Base-by-base conservation (phyloP, 495 filamentous ascomycete genomes). In the Aspergillus egyptiacus region DNA sequence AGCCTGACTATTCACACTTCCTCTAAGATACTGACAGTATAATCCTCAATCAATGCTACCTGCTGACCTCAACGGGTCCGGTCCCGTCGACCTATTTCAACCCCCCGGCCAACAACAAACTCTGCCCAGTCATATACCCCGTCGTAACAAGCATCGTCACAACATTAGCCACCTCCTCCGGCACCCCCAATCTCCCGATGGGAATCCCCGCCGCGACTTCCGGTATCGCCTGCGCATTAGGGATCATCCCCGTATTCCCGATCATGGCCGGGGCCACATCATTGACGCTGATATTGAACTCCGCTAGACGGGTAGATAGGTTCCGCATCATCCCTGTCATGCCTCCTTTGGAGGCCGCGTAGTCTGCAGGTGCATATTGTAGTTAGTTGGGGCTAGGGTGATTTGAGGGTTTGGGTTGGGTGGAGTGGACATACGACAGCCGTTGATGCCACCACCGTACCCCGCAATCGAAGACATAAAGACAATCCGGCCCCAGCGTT, bases 241-340 rank as follows among this genome's bases (percentile, higher is more conserved):
- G 81, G 42, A 84, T 74, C 80, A 85, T 82, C 0, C 77, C 74
- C 13, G 81, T 86, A 5, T 81, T 78, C 8, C 81, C 80, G 50
- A 88, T 87, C 79, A 88, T 81, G 8, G 83, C 84, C 0, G 85
- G 85, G 11, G 84, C 82, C 2, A 89, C 81, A 57, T 84, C 84
- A 44, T 89, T 88, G 31, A 86, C 80, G 18, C 83, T 87, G 53
- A 89, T 84, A 24, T 82, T 81, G 49, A 72, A 69, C 53, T 74
- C 68, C 7, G 79, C 81, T 20, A 84, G 70, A 41, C 78, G 75
- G n/a, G 67, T 75, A 9, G 81, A 73, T 17, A 88, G 65, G 48
- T 82, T 85, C 56, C 76, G 79, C 71, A 84, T 82, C 73, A 87
- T 74, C 2, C 77, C 79, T 3, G 76, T 79, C 42, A 87, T 56